These are phyloP conservation scores for Nevesoporus exiguus DNA, from an alignment of 768 basidiomycete genomes.

Conservation along the genomic window DNA sequence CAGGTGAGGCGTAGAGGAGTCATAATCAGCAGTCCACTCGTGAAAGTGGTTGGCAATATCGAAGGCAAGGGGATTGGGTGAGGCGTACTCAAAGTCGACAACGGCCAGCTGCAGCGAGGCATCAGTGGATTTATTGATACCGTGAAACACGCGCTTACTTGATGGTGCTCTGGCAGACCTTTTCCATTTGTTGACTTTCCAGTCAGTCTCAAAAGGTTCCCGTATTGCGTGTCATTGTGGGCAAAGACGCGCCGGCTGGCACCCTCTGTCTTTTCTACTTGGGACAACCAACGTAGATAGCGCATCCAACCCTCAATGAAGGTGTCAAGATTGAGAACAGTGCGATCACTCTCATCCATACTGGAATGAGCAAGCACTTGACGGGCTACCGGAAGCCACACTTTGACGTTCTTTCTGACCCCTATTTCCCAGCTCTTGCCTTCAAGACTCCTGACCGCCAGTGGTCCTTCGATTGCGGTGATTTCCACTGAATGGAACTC, in stretches of 20 bases:
- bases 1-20: slow-evolving; percentile 62
- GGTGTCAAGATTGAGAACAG: slow-evolving; percentile 58
- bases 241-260: slow-evolving; percentile 70
- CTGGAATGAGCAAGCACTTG: slow-evolving; percentile 66
- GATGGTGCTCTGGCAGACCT: slow-evolving; percentile 68
- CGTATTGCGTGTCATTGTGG: slow-evolving; percentile 96
- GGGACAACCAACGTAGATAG: slow-evolving; percentile 69
- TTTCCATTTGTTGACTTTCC: slow-evolving; percentile 45
- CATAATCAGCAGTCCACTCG: slow-evolving; percentile 96
- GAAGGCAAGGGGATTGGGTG: slow-evolving; percentile 87
- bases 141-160: slow-evolving; percentile 44
- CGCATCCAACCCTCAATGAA: slow-evolving; percentile 63
- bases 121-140: slow-evolving; percentile 11
- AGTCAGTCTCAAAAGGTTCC: slow-evolving; percentile 79
- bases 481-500: slow-evolving; percentile 94
- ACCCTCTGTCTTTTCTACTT: slow-evolving; percentile 53
- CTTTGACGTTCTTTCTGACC: slow-evolving; percentile 60
- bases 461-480: slow-evolving; percentile 52
- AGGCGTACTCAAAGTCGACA: slow-evolving; percentile 97
- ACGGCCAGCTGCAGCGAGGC: slow-evolving; percentile 72
- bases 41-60: slow-evolving; percentile 98
- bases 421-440: slow-evolving; percentile 54
- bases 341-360: slow-evolving; percentile 43
- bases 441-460: slow-evolving; percentile 37
- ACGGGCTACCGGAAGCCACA: slow-evolving; percentile 70